These are phyloP conservation scores for Mycena galopus DNA, from an alignment of 768 basidiomycete genomes.

Conservation along the genomic window DNA sequence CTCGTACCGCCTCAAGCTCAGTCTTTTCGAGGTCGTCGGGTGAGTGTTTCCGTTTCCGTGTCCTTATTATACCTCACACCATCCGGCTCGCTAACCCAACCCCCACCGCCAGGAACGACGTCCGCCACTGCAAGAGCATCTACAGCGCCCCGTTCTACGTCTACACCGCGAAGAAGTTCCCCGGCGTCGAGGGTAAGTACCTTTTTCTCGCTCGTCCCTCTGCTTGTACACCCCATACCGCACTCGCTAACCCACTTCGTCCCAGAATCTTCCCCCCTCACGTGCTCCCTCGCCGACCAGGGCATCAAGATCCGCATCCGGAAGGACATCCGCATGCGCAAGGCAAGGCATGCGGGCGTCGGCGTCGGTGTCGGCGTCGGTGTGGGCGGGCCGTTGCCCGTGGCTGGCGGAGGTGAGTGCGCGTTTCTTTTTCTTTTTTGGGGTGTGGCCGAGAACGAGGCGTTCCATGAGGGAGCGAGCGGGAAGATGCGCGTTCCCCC, in stretches of 20 bases:
- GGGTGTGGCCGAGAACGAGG: no score
- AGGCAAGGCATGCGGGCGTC: conserved; percentile 58
- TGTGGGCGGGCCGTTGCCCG: background rate
- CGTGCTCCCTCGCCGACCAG: conserved; percentile 93
- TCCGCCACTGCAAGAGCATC: conserved; percentile 91
- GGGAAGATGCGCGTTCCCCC: no score
- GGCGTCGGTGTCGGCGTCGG: background rate
- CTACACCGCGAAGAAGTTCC: conserved; percentile 96
- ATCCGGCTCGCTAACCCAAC: conserved; percentile 9
- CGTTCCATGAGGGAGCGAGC: no score
- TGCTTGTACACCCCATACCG: conserved; percentile 20
- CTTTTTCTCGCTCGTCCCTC: background rate
- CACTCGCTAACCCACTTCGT: background rate
- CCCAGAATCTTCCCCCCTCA: conserved; percentile 88
- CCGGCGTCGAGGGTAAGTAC: conserved; percentile 90
- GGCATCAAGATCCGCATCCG: conserved; percentile 96
- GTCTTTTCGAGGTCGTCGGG: conserved; percentile 93
- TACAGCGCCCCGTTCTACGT: conserved; percentile 93
- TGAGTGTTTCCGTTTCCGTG: conserved; percentile 55
- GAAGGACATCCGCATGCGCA: conserved; percentile 90
- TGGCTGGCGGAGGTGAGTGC: no score
- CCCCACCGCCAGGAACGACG: conserved; percentile 70
- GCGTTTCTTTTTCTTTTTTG: no score
- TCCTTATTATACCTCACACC: background rate
- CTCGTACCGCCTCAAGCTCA: conserved; percentile 79